These are phyloP conservation scores for Thermothelomyces thermophilus DNA, from an alignment of 2,329 filamentous ascomycete genomes.

Conservation along the genomic window DNA sequence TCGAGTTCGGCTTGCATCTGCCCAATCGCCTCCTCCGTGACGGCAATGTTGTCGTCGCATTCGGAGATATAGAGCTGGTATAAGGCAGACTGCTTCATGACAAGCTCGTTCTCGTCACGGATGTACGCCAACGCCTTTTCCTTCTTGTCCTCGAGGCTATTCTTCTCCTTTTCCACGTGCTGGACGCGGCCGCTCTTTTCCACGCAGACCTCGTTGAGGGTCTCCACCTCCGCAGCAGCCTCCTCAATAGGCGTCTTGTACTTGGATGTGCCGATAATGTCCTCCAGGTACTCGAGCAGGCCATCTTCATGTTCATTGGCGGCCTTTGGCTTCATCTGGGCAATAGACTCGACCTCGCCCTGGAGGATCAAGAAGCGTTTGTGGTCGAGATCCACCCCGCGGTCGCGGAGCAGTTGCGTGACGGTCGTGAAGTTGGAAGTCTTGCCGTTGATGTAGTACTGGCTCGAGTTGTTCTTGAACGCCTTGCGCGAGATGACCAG, in stretches of 20 bases:
- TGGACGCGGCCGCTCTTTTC: conserved; percentile 95
- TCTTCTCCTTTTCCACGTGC: conserved; percentile 96
- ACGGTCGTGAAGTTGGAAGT: conserved; percentile 90
- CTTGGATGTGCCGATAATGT: conserved; percentile 97
- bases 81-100: conserved; percentile 79
- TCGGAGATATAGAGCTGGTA: conserved; percentile 90
- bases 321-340: conserved; percentile 98
- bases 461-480: conserved; percentile 97
- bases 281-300: conserved; percentile 90
- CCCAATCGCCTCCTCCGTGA: conserved; percentile 83
- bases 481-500: conserved; percentile 85
- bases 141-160: conserved; percentile 89
- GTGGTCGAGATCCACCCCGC: conserved; percentile 92
- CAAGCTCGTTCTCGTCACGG: conserved; percentile 86
- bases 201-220: conserved; percentile 85
- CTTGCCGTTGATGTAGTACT: conserved; percentile 91
- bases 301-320: conserved; percentile 93
- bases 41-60: conserved; percentile 78
- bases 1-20: conserved; percentile 86
- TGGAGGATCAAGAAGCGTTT: conserved; percentile 97
- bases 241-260: conserved; percentile 98
- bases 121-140: conserved; percentile 86
- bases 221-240: conserved; percentile 81
- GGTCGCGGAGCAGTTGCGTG: conserved; percentile 76
- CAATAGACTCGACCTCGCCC: conserved; percentile 96